Conservation (phyloP, 805 yeast genomes). For the Yamadazyma philogaea region DNA sequence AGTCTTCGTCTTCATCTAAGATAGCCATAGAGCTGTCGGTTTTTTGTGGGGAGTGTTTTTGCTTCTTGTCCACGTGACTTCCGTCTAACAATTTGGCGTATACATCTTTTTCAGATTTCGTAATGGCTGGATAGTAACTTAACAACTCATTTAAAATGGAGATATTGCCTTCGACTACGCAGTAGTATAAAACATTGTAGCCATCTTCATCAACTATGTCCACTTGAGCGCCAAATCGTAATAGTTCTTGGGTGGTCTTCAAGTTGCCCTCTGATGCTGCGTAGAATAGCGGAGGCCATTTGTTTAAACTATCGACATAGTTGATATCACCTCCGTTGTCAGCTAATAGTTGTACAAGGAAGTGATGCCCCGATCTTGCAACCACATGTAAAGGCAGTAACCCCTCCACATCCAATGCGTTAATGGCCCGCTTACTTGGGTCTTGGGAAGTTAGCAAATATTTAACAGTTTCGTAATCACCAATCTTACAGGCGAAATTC, state of each 20-base stretch:
- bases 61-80: constrained; percentile 3
- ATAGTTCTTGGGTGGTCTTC: constrained; percentile 63
- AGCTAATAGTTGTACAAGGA: constrained; percentile 65
- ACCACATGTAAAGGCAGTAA: constrained; percentile 83
- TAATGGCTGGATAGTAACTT: constrained; percentile 26
- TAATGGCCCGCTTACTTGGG: constrained; percentile 23
- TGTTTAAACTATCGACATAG: constrained; percentile 76
- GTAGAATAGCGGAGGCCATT: constrained; percentile 93
- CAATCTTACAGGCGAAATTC: constrained; percentile 84
- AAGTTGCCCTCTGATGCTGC: constrained; percentile 84
- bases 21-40: constrained; percentile 22
- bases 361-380: constrained; percentile 76
- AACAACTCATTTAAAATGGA: constrained; percentile 71
- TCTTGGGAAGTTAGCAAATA: constrained; percentile 46
- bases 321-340: constrained; percentile 73
- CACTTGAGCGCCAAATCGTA: constrained; percentile 70
- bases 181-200: constrained; percentile 77
- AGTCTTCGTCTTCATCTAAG: constrained; percentile 28
- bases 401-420: constrained; percentile 81
- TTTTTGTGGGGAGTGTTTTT: background rate
- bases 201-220: constrained; percentile 74
- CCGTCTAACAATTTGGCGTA: constrained; percentile 2
- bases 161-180: constrained; percentile 92
- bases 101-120: constrained; percentile 6
- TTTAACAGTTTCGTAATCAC: constrained; percentile 68